phyloP scores from a whole-genome alignment of 2,329 filamentous ascomycete genomes.

The Leptographium galeiforme region DNA sequence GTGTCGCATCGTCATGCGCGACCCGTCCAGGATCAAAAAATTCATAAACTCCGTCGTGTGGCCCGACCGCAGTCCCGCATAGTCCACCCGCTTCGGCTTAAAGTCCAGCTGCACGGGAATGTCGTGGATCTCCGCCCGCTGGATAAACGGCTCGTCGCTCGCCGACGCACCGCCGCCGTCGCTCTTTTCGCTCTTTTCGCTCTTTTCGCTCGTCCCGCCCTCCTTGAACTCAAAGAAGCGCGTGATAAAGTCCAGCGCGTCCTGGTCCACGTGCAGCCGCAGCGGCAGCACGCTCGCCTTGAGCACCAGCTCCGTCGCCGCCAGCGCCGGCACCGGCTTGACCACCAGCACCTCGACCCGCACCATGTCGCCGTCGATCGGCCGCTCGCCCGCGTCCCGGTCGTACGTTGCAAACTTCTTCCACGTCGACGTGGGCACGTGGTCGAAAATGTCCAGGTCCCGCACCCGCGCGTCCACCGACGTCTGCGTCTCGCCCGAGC shows the following conservation, averaged over 20 bases:
- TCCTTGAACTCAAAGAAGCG: constrained; percentile 98
- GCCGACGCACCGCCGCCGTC: constrained; percentile 40
- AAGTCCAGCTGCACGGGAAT: constrained; percentile 81
- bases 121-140: constrained; percentile 75
- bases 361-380: constrained; percentile 78
- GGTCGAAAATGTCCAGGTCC: constrained; percentile 83
- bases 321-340: constrained; percentile 68
- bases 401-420: constrained; percentile 95
- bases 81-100: constrained; percentile 96
- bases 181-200: constrained; percentile 9
- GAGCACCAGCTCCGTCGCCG: constrained; percentile 80
- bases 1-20: constrained; percentile 73
- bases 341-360: constrained; percentile 82
- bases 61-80: constrained; percentile 79
- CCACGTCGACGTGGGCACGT: constrained; percentile 92
- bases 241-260: constrained; percentile 91
- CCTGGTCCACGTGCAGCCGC: constrained; percentile 88
- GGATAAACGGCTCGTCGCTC: constrained; percentile 72
- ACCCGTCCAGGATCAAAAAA: constrained; percentile 81
- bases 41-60: constrained; percentile 99
- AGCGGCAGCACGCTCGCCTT: constrained; percentile 69
- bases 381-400: constrained; percentile 71
- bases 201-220: constrained; percentile 19
- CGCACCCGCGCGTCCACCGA: constrained; percentile 73
- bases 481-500: constrained; percentile 68